Percentiles rank a stretch among this genome's conserved stretches.
These are phyloP conservation scores for Alternaria infectoria DNA, from an alignment of 2,329 filamentous ascomycete species.

Conservation along the genomic window DNA sequence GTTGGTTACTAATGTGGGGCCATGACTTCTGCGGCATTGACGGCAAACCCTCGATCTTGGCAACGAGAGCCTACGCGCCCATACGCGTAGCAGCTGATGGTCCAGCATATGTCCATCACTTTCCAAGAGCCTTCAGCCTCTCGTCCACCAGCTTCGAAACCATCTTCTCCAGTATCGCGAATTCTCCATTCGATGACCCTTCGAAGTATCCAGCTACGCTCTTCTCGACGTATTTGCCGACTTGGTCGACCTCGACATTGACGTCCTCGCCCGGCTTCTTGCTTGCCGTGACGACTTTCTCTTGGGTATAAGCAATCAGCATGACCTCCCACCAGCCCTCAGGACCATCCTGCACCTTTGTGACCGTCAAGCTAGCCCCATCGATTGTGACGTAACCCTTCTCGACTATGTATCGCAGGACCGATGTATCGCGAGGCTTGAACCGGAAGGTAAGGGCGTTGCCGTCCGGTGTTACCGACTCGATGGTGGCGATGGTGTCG, in stretches of 20 bases:
- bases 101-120: conserved; percentile 20
- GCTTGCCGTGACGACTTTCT: conserved; percentile 80
- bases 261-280: conserved; percentile 83
- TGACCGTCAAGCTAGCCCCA: conserved; percentile 92
- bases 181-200: conserved; percentile 58
- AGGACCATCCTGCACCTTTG: conserved; percentile 77
- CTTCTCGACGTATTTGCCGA: conserved; percentile 87
- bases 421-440: conserved; percentile 68
- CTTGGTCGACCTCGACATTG: conserved; percentile 92
- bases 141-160: conserved; percentile 74
- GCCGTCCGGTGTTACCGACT: conserved; percentile 77
- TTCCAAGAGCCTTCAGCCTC: conserved; percentile 58
- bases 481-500: conserved; percentile 82
- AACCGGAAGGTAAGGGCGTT: conserved; percentile 90
- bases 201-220: conserved; percentile 82
- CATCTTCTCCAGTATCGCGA: conserved; percentile 60
- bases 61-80: not conserved
- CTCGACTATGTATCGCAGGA: conserved; percentile 89
- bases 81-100: not conserved
- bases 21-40: conserved; percentile 3
- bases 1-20: conserved; percentile 10
- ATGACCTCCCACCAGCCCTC: conserved; percentile 94
- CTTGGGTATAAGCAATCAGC: conserved; percentile 96
- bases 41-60: conserved; percentile 5
- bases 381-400: conserved; percentile 96